A percentile compares a stretch with the other conserved stretches of the same genome.
These are phyloP conservation scores for Spathaspora sp. DNA, from an alignment of 805 yeast genomes.

Conservation along the genomic window DNA sequence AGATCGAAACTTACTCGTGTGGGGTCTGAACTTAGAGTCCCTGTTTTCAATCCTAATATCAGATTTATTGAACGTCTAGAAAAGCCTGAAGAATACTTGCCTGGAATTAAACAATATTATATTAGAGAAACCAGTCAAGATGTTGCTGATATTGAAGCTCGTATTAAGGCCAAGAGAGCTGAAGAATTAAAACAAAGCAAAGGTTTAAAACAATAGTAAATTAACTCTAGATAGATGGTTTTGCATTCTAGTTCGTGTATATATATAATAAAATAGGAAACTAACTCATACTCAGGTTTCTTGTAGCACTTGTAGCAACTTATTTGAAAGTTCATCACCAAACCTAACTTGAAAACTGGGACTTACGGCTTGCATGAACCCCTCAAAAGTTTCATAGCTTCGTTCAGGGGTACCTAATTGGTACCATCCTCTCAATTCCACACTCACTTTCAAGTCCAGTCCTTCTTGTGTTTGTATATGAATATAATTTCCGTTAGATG, in stretches of 20 bases:
- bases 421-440: conserved; percentile 28
- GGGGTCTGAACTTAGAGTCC: conserved; percentile 84
- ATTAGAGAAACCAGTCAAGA: conserved; percentile 75
- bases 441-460: conserved; percentile 14
- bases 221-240: neutral
- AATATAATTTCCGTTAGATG: conserved; percentile 7
- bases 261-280: neutral
- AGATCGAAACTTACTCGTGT: conserved; percentile 79
- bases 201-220: neutral
- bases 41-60: conserved; percentile 75
- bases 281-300: neutral
- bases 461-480: conserved; percentile 16
- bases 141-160: conserved; percentile 62
- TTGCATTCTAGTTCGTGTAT: neutral
- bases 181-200: conserved; percentile 1
- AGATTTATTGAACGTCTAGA: conserved; percentile 73
- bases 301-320: conserved; percentile 11
- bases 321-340: conserved; percentile 14
- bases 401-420: conserved; percentile 2
- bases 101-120: conserved; percentile 84
- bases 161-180: conserved; percentile 18
- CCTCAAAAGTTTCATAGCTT: conserved; percentile 28
- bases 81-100: conserved; percentile 67
- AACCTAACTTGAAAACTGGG: conserved; percentile 18
- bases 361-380: conserved; percentile 23